Conservation (phyloP, 345 rosid species). For the Lepidium africanum region DNA sequence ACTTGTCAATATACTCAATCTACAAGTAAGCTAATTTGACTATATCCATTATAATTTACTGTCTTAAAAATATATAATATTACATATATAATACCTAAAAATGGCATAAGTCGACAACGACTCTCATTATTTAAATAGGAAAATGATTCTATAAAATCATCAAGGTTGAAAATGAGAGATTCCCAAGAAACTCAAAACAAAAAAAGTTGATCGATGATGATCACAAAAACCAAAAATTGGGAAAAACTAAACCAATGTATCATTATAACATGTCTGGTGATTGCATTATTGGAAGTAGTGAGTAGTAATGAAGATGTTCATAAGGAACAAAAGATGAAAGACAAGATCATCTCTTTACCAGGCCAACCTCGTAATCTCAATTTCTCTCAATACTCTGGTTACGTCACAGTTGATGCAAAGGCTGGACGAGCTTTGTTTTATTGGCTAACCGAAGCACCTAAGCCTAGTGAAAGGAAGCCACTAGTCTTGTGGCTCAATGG, state of each 20-base stretch:
- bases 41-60: neutral
- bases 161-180: conserved; percentile 6
- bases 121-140: neutral
- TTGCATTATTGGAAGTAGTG: conserved; percentile 6
- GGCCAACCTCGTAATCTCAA: conserved; percentile 62
- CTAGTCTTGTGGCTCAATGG: conserved; percentile 82
- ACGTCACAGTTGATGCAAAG: conserved; percentile 43
- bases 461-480: conserved; percentile 33
- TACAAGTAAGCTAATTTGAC: conserved; percentile 30
- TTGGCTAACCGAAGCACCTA: conserved; percentile 56
- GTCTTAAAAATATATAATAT: neutral
- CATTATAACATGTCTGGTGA: neutral
- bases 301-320: neutral
- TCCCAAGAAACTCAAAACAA: conserved; percentile 4
- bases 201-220: conserved; percentile 7
- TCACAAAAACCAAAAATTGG: neutral
- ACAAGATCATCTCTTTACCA: conserved; percentile 49
- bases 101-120: conserved; percentile 21
- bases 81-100: conserved; percentile 5
- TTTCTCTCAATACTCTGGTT: conserved; percentile 77
- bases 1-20: conserved; percentile 16
- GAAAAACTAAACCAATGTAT: neutral
- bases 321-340: conserved; percentile 38
- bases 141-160: conserved; percentile 18
- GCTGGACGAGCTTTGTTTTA: conserved; percentile 72